These are phyloP conservation scores for Aspergillus latus DNA, from an alignment of 2,329 filamentous ascomycete genomes.

Conservation along the genomic window DNA sequence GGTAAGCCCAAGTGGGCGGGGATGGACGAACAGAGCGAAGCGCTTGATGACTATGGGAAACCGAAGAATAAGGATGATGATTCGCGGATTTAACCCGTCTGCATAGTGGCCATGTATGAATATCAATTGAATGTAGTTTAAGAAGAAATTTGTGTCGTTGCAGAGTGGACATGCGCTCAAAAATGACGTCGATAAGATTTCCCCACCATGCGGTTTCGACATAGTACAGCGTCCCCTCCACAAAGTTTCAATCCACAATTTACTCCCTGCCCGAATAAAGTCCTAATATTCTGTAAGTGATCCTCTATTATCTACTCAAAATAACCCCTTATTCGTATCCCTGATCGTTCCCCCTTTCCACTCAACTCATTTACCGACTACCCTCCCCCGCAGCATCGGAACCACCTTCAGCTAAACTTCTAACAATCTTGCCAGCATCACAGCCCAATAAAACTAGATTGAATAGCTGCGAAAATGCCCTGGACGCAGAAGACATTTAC, in stretches of 20 bases:
- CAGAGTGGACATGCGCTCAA: background rate
- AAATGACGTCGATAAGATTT: slow-evolving; percentile 17
- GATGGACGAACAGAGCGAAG: slow-evolving; percentile 60
- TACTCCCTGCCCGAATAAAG: background rate
- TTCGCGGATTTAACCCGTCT: background rate
- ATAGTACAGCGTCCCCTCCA: background rate
- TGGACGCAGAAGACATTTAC: slow-evolving; percentile 86
- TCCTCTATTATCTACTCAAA: background rate
- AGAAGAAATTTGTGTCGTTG: background rate
- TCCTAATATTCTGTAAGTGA: background rate
- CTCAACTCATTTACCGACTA: too few relatives aligned
- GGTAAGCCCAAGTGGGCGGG: slow-evolving; percentile 76
- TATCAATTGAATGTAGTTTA: background rate
- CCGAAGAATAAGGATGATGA: background rate
- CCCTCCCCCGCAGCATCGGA: too few relatives aligned
- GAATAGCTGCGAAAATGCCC: slow-evolving; percentile 47
- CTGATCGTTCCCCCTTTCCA: too few relatives aligned
- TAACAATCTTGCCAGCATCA: background rate
- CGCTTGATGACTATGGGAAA: slow-evolving; percentile 54
- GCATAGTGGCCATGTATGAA: background rate
- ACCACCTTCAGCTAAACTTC: background rate
- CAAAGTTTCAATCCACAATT: background rate
- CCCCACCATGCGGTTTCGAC: slow-evolving; percentile 6
- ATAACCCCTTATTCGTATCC: too few relatives aligned
- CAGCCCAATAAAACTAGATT: background rate